A percentile compares a stretch with the other conserved stretches of the same genome.
These are phyloP conservation scores for Colletotrichum ledebouriae DNA, from an alignment of 2,329 filamentous ascomycete species.

Conservation along the genomic window DNA sequence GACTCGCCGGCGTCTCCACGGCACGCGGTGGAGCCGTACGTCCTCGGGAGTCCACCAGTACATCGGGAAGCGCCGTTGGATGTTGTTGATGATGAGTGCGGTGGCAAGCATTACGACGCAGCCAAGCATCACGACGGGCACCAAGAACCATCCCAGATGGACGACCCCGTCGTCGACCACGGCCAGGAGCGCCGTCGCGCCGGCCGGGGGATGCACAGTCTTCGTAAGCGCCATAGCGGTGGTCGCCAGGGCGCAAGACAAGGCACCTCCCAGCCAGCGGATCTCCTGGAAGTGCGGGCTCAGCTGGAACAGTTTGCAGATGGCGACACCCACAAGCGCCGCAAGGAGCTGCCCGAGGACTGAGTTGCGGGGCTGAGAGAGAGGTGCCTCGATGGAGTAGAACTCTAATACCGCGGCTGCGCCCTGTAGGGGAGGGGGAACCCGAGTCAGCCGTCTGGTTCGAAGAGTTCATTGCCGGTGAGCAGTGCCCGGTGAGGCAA, in stretches of 20 bases:
- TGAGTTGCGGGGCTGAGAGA: conserved; percentile 79
- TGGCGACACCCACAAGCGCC: conserved; percentile 69
- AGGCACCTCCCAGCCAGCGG: conserved; percentile 74
- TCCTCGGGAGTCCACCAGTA: conserved; percentile 77
- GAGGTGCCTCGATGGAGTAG: conserved; percentile 77
- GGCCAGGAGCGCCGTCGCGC: conserved; percentile 79
- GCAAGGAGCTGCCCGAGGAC: conserved; percentile 76
- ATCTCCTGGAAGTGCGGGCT: conserved; percentile 61
- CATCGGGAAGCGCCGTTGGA: conserved; percentile 74
- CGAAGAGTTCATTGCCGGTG: not conserved
- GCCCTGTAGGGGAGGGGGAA: conserved; percentile 60
- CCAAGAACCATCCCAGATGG: conserved; percentile 75
- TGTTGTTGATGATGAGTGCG: conserved; percentile 77
- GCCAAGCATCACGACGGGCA: conserved; percentile 74
- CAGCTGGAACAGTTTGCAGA: conserved; percentile 75
- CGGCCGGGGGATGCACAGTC: conserved; percentile 80
- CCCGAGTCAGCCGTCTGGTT: conserved; percentile 18
- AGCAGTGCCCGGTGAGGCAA: conserved; percentile 6
- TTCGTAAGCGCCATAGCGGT: conserved; percentile 77
- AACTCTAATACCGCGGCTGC: conserved; percentile 83
- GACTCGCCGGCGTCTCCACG: conserved; percentile 16
- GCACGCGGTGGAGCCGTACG: conserved; percentile 13
- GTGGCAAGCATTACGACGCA: conserved; percentile 71
- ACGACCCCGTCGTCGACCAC: conserved; percentile 69
- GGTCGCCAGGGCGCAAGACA: conserved; percentile 74